A percentile compares a stretch with the other conserved stretches of the same genome.
These are phyloP conservation scores for Phytophthora boehmeriae DNA, from an alignment of 352 stramenopile genomes.

Conservation along the genomic window DNA sequence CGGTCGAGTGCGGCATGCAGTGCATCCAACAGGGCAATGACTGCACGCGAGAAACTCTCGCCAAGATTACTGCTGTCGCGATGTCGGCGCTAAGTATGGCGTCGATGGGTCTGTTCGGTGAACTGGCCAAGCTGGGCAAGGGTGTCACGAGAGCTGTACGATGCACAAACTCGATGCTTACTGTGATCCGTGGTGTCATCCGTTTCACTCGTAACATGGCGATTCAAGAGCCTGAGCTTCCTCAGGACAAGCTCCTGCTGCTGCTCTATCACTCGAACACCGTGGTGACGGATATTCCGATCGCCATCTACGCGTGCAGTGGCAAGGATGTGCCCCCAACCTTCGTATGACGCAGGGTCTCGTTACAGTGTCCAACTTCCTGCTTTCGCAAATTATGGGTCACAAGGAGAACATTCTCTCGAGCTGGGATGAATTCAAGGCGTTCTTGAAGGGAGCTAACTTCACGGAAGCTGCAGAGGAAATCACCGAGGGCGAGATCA, in stretches of 20 bases:
- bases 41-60: constrained; percentile 29
- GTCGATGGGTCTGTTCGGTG: constrained; percentile 28
- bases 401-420: constrained; percentile 24
- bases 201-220: constrained; percentile 10
- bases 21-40: constrained; percentile 49
- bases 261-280: constrained; percentile 51
- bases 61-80: constrained; percentile 26
- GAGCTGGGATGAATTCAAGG: constrained; percentile 20
- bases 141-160: constrained; percentile 33
- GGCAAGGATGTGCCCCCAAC: constrained; percentile 20
- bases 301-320: constrained; percentile 43
- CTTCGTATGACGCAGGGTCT: constrained; percentile 24
- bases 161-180: constrained; percentile 36
- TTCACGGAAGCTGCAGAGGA: constrained; percentile 3
- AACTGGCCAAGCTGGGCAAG: constrained; percentile 28
- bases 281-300: constrained; percentile 39
- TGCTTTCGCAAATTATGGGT: constrained; percentile 24
- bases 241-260: constrained; percentile 39
- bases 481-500: constrained; percentile 13
- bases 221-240: constrained; percentile 31
- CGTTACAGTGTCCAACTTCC: constrained; percentile 16
- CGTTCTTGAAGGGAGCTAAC: constrained; percentile 8
- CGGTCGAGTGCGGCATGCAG: constrained; percentile 48
- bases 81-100: constrained; percentile 21
- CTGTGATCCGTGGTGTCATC: neutral